phyloP scores from a whole-genome alignment of 805 yeast species.

The Blastobotrys peoriensis region DNA sequence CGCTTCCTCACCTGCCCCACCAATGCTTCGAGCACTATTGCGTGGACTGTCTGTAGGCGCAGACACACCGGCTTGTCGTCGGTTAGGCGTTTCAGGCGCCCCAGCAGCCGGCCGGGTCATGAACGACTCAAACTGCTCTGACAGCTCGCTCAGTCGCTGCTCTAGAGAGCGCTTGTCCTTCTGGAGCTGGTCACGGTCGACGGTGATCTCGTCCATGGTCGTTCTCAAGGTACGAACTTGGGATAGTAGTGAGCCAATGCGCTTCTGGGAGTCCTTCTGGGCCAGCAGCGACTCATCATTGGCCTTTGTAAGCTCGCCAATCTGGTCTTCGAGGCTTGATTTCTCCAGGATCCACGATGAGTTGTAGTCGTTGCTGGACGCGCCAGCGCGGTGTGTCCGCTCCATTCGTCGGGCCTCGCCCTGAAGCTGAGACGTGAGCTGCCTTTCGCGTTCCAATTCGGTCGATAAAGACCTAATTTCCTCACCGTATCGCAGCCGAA shows the following conservation, averaged over 20 bases:
- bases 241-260: conserved; percentile 39
- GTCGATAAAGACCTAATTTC: conserved; percentile 27
- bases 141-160: conserved; percentile 36
- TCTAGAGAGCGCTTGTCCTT: conserved; percentile 45
- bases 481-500: conserved; percentile 23
- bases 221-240: conserved; percentile 55
- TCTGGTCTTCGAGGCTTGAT: conserved; percentile 23
- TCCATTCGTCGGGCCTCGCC: conserved; percentile 40
- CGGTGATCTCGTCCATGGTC: conserved; percentile 53
- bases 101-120: conserved; percentile 25
- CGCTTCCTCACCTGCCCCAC: conserved; percentile 2
- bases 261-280: conserved; percentile 42
- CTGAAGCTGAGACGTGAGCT: conserved; percentile 52
- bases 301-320: conserved; percentile 32
- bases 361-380: conserved; percentile 2
- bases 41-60: conserved; percentile 6
- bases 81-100: conserved; percentile 2
- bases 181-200: conserved; percentile 57
- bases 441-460: conserved; percentile 25
- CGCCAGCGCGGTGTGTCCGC: conserved; percentile 11
- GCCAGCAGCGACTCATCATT: conserved; percentile 38
- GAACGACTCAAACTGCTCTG: conserved; percentile 34
- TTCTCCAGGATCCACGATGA: conserved; percentile 9
- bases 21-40: neutral
- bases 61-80: neutral